Base-by-base conservation (phyloP, 768 basidiomycete genomes). In the Kwoniella sp. region DNA sequence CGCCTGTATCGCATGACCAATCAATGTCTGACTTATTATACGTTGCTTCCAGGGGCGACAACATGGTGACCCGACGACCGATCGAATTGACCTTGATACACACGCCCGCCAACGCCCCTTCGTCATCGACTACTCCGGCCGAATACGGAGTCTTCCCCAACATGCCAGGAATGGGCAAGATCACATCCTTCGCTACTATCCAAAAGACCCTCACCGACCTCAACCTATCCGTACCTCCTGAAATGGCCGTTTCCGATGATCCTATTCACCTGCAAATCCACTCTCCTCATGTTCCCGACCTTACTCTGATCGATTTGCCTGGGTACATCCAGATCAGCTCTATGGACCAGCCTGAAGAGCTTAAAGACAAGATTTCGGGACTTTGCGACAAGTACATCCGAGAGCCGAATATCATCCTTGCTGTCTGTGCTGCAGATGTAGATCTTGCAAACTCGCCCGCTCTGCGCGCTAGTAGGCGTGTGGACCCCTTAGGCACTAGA, bases 351-450 rank as follows among this genome's bases (percentile, higher is more conserved):
- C 96, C 96, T 0, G 94, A 97, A 68, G 83, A 85, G 21, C 85
- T 99, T 65, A 96, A 92, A 78, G 92, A 95, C 74, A 95, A 97
- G 80, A 95, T 99, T 65, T 83, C 90, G 0, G 72, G 77, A 9
- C 83, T 99, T 0, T 98, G 96, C 80, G 96, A 97, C 60, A 91
- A 88, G 77, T 99, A 99, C 79, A 99, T 99, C 72, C 87, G 91
- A n/a, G 92, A 97, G 77, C 95, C 96, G n/a, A 99, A 99, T 80
- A 92, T 99, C 80, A 90, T 98, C 71, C 86, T 99, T n/a, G 95
- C 96, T 4, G 91, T 99, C 19, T 99, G 96, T 77, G 91, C 96
- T 8, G 96, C 96, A 8, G 94, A 99, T 78, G 96, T 99, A 59
- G 96, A 99, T 82, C 85, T 99, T 13, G 96, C 96, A 64, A 99